Percentiles rank a stretch among this genome's conserved stretches.
phyloP scores from a whole-genome alignment of 1,139 yeast genomes.

The Debaryomyces udenii region DNA sequence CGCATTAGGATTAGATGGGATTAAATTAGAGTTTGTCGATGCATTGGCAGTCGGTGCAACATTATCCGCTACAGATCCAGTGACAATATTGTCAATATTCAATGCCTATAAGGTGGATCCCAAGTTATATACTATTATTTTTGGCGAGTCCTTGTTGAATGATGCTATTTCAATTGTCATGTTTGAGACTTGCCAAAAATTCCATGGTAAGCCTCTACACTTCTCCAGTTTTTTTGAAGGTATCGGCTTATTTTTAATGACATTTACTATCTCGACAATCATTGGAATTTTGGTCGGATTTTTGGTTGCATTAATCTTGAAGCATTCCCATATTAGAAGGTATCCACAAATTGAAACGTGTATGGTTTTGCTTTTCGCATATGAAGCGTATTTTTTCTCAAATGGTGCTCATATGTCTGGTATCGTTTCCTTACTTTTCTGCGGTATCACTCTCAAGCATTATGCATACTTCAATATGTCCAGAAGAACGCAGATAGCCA shows the following conservation, averaged over 20 bases:
- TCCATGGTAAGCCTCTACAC: conserved; percentile 80
- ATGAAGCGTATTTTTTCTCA: conserved; percentile 95
- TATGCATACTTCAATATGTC: conserved; percentile 98
- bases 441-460: conserved; percentile 95
- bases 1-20: conserved; percentile 84
- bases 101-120: conserved; percentile 98
- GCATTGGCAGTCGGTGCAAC: conserved; percentile 98
- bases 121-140: conserved; percentile 90
- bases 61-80: conserved; percentile 97
- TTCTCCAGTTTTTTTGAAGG: conserved; percentile 88
- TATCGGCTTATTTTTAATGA: conserved; percentile 88
- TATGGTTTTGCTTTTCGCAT: conserved; percentile 84
- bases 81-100: conserved; percentile 92
- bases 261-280: conserved; percentile 88
- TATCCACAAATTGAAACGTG: conserved; percentile 97
- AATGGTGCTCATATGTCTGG: conserved; percentile 99
- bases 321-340: conserved; percentile 90
- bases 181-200: conserved; percentile 98
- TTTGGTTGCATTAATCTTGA: conserved; percentile 82
- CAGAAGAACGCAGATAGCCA: conserved; percentile 93
- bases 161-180: conserved; percentile 98
- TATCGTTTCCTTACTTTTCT: conserved; percentile 89
- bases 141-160: conserved; percentile 92
- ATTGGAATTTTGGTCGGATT: conserved; percentile 91
- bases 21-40: conserved; percentile 88